A percentile compares a stretch with the other conserved stretches of the same genome.
phyloP scores from a whole-genome alignment of 148 eudicot species.

The Simmondsia chinensis region DNA sequence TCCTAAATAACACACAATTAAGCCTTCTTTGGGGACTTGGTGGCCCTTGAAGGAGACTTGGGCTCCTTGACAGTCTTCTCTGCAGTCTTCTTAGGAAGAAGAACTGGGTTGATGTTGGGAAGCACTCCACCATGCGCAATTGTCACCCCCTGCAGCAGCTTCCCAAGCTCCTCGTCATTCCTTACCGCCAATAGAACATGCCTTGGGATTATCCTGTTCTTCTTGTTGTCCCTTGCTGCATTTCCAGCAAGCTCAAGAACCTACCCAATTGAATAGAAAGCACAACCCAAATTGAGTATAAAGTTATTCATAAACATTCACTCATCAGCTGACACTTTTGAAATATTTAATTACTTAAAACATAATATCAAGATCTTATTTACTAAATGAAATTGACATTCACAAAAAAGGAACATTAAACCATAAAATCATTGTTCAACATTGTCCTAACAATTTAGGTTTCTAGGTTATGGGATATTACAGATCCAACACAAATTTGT shows the following conservation, averaged over 20 bases:
- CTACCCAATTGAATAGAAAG: neutral
- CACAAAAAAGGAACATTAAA: no score
- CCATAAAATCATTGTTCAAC: no score
- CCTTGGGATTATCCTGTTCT: neutral
- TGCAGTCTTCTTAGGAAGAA: neutral
- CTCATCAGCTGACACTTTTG: no score
- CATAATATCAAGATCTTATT: no score
- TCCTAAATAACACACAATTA: no score
- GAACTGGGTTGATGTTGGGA: neutral
- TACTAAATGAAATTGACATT: no score
- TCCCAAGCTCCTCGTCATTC: neutral
- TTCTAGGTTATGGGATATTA: no score
- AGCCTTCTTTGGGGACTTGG: neutral
- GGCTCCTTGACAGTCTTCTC: neutral
- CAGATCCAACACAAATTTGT: no score
- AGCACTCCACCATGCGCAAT: neutral
- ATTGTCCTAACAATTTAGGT: no score
- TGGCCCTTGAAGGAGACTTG: neutral
- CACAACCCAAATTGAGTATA: neutral
- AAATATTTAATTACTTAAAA: no score
- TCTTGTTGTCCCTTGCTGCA: neutral
- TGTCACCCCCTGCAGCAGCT: neutral
- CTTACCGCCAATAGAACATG: neutral
- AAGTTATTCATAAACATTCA: no score
- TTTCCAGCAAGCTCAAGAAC: neutral